Conservation (phyloP, 2,329 filamentous ascomycete species). For the Ceratocystis alfenasii region DNA sequence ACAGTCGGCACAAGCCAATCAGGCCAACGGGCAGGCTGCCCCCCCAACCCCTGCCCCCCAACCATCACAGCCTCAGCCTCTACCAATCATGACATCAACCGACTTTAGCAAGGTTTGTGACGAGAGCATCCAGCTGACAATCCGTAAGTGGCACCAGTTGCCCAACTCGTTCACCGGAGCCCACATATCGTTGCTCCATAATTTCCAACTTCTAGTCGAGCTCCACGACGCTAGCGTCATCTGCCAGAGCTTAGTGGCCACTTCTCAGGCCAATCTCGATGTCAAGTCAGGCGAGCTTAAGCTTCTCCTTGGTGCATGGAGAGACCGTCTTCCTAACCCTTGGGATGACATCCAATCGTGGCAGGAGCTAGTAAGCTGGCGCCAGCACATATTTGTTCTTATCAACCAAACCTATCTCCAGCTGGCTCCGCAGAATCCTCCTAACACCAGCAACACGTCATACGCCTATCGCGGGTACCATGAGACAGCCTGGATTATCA, state of each 20-base stretch:
- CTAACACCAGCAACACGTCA: conserved; percentile 76
- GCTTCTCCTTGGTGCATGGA: conserved; percentile 84
- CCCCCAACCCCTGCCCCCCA: conserved; percentile 3
- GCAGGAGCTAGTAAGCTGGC: conserved; percentile 99
- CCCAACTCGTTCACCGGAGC: conserved; percentile 86
- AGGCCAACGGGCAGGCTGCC: conserved; percentile 12
- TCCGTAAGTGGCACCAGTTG: conserved; percentile 98
- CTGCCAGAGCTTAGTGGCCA: conserved; percentile 76
- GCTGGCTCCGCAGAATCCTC: conserved; percentile 60
- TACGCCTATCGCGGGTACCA: conserved; percentile 97
- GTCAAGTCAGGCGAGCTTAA: conserved; percentile 93
- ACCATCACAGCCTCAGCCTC: conserved; percentile 4
- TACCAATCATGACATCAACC: conserved; percentile 31
- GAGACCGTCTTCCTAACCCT: conserved; percentile 86
- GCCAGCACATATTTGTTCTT: conserved; percentile 94
- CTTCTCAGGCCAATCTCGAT: conserved; percentile 74
- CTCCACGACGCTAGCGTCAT: conserved; percentile 96
- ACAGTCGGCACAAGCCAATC: conserved; percentile 10
- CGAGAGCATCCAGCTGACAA: conserved; percentile 92
- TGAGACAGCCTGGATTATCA: conserved; percentile 99
- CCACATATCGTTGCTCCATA: conserved; percentile 86
- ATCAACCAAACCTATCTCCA: conserved; percentile 91
- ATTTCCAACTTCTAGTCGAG: conserved; percentile 96
- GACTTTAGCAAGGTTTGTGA: conserved; percentile 89
- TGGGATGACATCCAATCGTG: conserved; percentile 99